phyloP scores from a whole-genome alignment of 176 grass and related monocot genomes.

The Oryza coarctata region DNA sequence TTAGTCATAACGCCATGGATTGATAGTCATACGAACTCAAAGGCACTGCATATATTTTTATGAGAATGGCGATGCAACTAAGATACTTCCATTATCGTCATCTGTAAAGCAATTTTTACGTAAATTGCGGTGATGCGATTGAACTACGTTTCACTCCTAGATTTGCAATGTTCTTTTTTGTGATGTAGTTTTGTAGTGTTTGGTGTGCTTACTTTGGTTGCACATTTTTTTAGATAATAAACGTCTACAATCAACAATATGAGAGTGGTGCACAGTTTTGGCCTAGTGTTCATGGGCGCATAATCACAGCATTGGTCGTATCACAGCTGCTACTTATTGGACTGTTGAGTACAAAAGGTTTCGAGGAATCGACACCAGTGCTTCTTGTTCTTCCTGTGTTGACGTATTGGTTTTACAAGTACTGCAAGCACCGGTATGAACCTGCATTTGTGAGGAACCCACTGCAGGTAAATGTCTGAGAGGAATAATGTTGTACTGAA shows the following conservation, averaged over 20 bases:
- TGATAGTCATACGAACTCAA: not conserved
- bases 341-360: constrained; percentile 62
- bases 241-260: constrained; percentile 93
- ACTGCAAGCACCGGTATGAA: constrained; percentile 76
- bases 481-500: not conserved
- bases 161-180: not conserved
- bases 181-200: not conserved
- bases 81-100: not conserved
- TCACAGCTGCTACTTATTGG: constrained; percentile 89
- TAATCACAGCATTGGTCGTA: constrained; percentile 67
- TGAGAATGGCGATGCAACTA: not conserved
- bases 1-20: too few species aligned
- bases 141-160: not conserved
- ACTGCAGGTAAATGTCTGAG: constrained; percentile 57
- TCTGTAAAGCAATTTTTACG: not conserved
- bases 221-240: constrained; percentile 68
- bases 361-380: constrained; percentile 52
- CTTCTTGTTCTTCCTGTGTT: constrained; percentile 83
- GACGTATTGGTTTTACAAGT: constrained; percentile 79
- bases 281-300: constrained; percentile 83
- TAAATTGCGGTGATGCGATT: not conserved
- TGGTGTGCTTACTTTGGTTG: not conserved
- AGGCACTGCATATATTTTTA: not conserved
- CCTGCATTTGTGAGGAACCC: constrained; percentile 80
- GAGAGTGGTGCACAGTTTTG: constrained; percentile 87